phyloP scores from a whole-genome alignment of 345 rosid species.

The Boechera stricta region DNA sequence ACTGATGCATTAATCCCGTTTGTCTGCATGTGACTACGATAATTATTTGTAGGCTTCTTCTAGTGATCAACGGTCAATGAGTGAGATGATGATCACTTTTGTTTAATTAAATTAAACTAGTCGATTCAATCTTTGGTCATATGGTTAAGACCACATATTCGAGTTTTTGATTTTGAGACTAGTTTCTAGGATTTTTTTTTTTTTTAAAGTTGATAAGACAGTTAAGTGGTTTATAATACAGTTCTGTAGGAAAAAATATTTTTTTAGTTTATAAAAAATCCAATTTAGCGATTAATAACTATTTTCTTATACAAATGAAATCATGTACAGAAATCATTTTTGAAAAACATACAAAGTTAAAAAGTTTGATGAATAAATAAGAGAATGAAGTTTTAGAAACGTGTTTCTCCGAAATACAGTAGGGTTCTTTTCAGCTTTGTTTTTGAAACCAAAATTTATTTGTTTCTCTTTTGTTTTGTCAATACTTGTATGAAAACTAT shows the following conservation, averaged over 20 bases:
- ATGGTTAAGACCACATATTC: neutral
- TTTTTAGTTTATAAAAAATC: neutral
- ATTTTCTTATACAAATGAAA: too few relatives aligned
- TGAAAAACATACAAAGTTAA: too few relatives aligned
- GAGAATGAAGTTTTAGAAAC: too few relatives aligned
- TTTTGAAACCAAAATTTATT: too few relatives aligned
- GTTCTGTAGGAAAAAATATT: too few relatives aligned
- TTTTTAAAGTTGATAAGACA: neutral
- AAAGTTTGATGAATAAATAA: too few relatives aligned
- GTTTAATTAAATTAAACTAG: neutral
- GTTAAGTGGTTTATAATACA: neutral
- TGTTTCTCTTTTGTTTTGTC: too few relatives aligned
- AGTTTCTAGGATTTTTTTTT: neutral
- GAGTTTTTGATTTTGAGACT: neutral
- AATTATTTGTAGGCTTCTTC: slow-evolving; percentile 19
- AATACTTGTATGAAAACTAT: neutral
- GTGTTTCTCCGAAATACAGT: too few relatives aligned
- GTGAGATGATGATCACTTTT: slow-evolving; percentile 24
- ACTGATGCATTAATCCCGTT: slow-evolving; percentile 23
- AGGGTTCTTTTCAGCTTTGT: too few relatives aligned
- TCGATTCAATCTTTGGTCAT: neutral
- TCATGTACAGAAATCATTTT: too few relatives aligned
- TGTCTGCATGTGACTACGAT: slow-evolving; percentile 36
- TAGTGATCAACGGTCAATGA: slow-evolving; percentile 21
- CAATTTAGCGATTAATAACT: too few relatives aligned